phyloP scores from a whole-genome alignment of 441 rosid species.

The Erysimum pusillum region DNA sequence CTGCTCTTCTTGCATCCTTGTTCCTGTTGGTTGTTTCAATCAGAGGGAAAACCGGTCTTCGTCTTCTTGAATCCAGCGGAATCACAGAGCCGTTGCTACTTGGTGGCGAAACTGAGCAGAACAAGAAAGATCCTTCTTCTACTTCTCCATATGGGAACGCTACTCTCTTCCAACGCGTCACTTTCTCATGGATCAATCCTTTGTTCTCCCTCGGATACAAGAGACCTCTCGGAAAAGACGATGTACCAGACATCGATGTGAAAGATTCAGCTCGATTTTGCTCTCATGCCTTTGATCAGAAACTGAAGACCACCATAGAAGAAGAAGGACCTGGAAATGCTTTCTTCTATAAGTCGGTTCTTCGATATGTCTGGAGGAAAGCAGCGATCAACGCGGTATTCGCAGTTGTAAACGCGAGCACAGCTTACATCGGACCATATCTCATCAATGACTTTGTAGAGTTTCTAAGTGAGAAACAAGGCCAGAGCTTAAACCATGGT shows the following conservation, averaged over 20 bases:
- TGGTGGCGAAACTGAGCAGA: constrained; percentile 48
- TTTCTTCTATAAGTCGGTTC: constrained; percentile 77
- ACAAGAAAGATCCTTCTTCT: constrained; percentile 42
- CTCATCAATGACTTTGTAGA: constrained; percentile 81
- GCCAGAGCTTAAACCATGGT: constrained; percentile 63
- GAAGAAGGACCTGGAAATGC: constrained; percentile 62
- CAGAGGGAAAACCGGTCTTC: constrained; percentile 77
- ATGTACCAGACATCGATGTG: constrained; percentile 73
- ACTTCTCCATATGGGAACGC: constrained; percentile 80
- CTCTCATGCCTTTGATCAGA: constrained; percentile 61
- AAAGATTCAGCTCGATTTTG: constrained; percentile 73
- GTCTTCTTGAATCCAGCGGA: constrained; percentile 42
- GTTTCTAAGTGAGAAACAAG: constrained; percentile 63
- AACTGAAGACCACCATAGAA: constrained; percentile 64
- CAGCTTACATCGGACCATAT: constrained; percentile 93
- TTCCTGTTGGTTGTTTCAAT: constrained; percentile 66
- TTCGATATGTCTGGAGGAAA: constrained; percentile 69
- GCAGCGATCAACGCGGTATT: constrained; percentile 80
- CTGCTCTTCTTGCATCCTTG: constrained; percentile 64
- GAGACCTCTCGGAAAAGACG: constrained; percentile 78
- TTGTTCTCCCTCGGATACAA: constrained; percentile 77
- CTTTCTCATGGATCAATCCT: constrained; percentile 95
- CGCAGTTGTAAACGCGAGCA: constrained; percentile 73
- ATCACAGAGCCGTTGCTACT: constrained; percentile 72
- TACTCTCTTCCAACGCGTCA: constrained; percentile 75